Base-by-base conservation (phyloP, 495 filamentous ascomycete genomes). In the Peziza echinospora region DNA sequence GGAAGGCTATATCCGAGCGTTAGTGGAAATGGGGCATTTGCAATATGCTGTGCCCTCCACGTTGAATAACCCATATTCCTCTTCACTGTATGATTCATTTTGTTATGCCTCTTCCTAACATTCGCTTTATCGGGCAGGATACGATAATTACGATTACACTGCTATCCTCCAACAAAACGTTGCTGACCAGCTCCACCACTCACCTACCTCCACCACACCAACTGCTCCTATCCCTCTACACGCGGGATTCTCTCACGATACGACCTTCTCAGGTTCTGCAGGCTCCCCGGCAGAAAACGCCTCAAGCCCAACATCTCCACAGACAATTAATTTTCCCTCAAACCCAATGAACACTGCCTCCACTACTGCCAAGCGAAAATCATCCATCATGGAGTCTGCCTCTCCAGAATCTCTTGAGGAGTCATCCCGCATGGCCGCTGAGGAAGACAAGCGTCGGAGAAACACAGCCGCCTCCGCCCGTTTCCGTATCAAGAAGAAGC, bases 401-500 rank as follows among this genome's bases (percentile, higher is more conserved):
- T 62, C 52, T 4, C 21, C 21, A 13, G 16, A 43, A 22, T 43
- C 41, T 11, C 41, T 76, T 49, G 79, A 84, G 60, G 79, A 84
- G 56, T 64, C 74, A 50, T 71, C 85, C 26, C 72, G 83, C 26
- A 53, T 76, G 11, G 84, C 83, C 13, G 86, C 89, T 24, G 89
- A 97, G 64, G 89, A 97, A 67, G 89, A 97, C 63, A 94, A 94
- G 62, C 82, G 89, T 9, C 77, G 87, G 41, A 81, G 89, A 50
- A 97, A 97, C 64, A 97, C 89, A 0, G 89, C 89, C 26, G 89
- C 89, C 37, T 81, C 75, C 43, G 89, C 89, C 19, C 80, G 89
- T 46, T 97, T 97, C 73, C 81, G 89, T 47, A 76, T 92, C 57
- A 97, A 97, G 75, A 97, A 97, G 82, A 97, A 97, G 73, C 83